Base-by-base conservation (phyloP, 2,329 filamentous ascomycete species). In the Neonectria sp. region DNA sequence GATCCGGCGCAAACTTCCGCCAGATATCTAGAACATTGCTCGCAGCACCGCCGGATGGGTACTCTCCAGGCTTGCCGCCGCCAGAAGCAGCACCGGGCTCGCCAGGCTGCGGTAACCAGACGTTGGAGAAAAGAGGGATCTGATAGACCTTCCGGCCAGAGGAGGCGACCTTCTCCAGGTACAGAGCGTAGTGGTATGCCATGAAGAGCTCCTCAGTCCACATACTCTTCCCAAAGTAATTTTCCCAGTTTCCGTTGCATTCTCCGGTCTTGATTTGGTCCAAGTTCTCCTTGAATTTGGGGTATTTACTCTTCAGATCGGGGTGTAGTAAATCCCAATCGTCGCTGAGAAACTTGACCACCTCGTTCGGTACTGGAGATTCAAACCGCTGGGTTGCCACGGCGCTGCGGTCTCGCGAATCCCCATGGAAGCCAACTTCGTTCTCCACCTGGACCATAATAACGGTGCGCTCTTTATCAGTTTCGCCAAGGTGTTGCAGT, bases 401-500 rank as follows among this genome's bases (percentile, higher is more conserved):
- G 3, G 71, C 67, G 17, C 77, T 81, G 7, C 81, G 76, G 67
- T 86, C 86, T 35, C 84, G 78, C 4, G 80, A 86, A 68, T 87
- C 85, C 0, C 85, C 84, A 1, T 87, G 76, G 4, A 87, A 60
- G 0, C 86, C 85, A 0, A 77, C 78, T 71, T 87, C 85, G 59
- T 87, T 87, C 73, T 88, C 83, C 3, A 87, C 85, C 68, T 87
- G 85, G 1, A 86, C 81, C 85, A 86, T 87, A 9, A 87, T 70
- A 1, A 87, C 84, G 0, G 84, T 87, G 1, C 76, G 78, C 8
- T 75, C 71, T 46, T 75, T 75, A 57, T 86, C 84, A 6, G 86
- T 64, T 7, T 82, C 75, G 43, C 81, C 81, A 0, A 79, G 37
- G 35, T 79, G 71, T 1, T 25, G 52, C 76, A 80, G 77, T 2